Conservation (phyloP, 1,284 basidiomycete genomes). For the Garcileccinum viscosum region DNA sequence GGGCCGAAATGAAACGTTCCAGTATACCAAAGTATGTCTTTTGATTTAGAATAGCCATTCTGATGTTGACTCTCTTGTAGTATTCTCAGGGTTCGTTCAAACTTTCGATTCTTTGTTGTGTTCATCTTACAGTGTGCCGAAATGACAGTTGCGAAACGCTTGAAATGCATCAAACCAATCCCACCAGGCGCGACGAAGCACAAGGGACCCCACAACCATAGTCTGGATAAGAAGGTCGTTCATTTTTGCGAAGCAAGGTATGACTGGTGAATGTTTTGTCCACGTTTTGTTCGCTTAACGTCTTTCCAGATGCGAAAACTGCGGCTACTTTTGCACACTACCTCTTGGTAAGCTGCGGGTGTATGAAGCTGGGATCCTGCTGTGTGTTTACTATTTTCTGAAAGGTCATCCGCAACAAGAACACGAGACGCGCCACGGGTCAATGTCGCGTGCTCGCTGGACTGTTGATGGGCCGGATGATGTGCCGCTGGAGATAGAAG, state of each 20-base stretch:
- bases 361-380: not conserved
- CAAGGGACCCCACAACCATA: constrained; percentile 56
- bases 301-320: constrained; percentile 53
- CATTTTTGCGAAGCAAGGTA: constrained; percentile 60
- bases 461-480: constrained; percentile 57
- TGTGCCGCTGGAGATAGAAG: constrained; percentile 55
- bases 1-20: constrained; percentile 52
- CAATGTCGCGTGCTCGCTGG: constrained; percentile 66
- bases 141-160: constrained; percentile 51
- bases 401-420: constrained; percentile 64
- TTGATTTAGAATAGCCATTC: not conserved
- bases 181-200: constrained; percentile 50
- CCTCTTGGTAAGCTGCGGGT: constrained; percentile 51
- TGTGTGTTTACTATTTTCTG: not conserved
- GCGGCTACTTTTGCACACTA: constrained; percentile 64
- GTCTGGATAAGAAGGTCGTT: constrained; percentile 44
- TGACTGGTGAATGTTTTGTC: not conserved
- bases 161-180: constrained; percentile 54
- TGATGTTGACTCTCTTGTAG: constrained; percentile 12
- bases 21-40: constrained; percentile 52
- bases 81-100: constrained; percentile 35
- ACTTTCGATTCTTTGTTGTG: not conserved
- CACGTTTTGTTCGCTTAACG: not conserved
- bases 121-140: not conserved
- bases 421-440: constrained; percentile 69